Conservation (phyloP, 768 basidiomycete species). For the Phaeotremella skinneri region DNA sequence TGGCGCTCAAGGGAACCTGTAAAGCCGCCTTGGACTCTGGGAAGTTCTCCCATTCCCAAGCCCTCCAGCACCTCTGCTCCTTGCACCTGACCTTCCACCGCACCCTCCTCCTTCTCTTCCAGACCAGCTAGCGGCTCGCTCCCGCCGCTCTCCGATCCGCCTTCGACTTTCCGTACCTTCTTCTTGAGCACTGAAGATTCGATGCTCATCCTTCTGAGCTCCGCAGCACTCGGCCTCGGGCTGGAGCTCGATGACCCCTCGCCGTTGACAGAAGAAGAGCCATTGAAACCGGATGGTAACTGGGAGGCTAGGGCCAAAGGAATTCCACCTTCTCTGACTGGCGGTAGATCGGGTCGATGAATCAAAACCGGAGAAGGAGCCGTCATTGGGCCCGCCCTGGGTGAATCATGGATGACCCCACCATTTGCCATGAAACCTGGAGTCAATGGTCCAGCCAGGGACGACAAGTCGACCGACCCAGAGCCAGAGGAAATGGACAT, state of each 20-base stretch:
- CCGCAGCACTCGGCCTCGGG: neutral
- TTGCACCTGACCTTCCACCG: neutral
- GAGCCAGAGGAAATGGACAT: neutral
- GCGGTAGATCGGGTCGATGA: too few relatives aligned
- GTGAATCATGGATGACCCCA: neutral
- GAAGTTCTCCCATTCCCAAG: conserved; percentile 19
- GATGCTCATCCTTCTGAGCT: conserved; percentile 22
- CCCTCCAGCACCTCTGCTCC: conserved; percentile 1
- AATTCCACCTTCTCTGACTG: too few relatives aligned
- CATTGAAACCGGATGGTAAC: too few relatives aligned
- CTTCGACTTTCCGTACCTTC: conserved; percentile 4
- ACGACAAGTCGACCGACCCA: neutral
- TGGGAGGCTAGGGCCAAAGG: too few relatives aligned
- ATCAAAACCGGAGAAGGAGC: neutral
- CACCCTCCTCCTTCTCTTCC: conserved; percentile 3
- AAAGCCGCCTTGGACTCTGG: too few relatives aligned
- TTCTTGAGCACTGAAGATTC: conserved; percentile 21
- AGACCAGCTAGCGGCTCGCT: neutral
- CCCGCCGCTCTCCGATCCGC: neutral
- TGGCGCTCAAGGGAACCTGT: too few relatives aligned
- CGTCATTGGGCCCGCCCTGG: too few relatives aligned
- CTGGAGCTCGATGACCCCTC: neutral
- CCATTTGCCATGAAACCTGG: conserved; percentile 16
- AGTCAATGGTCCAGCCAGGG: conserved; percentile 30
- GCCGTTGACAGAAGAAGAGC: too few relatives aligned